Evolutionary conservation across 1,284 basidiomycete species (phyloP).

Genomic region (Kalmanozyma brasiliensis): DNA sequence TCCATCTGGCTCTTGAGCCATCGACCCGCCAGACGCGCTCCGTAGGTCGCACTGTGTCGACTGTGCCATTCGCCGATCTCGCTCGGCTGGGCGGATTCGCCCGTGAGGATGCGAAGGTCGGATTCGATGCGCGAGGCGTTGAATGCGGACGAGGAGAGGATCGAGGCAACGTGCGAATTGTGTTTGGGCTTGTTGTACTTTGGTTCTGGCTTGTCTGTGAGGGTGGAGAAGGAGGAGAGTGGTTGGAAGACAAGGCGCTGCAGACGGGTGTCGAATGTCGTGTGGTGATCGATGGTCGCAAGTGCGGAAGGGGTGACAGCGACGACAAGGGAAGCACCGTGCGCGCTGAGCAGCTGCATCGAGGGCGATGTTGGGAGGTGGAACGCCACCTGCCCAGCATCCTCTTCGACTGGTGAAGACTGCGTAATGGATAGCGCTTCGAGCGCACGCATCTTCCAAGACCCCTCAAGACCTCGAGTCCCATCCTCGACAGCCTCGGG

Average conservation of each 20-base stretch:
- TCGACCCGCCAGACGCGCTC: conserved; percentile 32
- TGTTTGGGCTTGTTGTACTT: conserved; percentile 25
- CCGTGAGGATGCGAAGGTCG: conserved; percentile 46
- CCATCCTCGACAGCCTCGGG: conserved; percentile 9
- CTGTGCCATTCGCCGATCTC: conserved; percentile 28
- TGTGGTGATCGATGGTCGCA: conserved; percentile 14
- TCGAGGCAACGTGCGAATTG: conserved; percentile 29
- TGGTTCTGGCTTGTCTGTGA: conserved; percentile 26
- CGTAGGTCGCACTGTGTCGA: conserved; percentile 49
- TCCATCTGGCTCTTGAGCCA: conserved; percentile 46
- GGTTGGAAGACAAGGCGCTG: conserved; percentile 22
- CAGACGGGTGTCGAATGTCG: conserved; percentile 35
- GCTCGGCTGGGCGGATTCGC: conserved; percentile 31
- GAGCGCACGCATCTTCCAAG: conserved; percentile 1
- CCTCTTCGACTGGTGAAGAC: background rate
- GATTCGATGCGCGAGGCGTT: conserved; percentile 15
- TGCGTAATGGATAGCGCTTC: background rate
- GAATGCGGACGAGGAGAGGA: conserved; percentile 28
- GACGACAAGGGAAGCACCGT: conserved; percentile 3
- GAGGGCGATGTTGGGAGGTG: background rate
- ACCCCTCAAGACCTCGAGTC: background rate
- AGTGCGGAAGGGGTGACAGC: conserved; percentile 3
- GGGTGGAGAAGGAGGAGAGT: background rate
- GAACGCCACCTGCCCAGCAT: conserved; percentile 11
- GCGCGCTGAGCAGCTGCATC: background rate